Evolutionary conservation across 257 asterid genomes (phyloP).

Genomic region (Solanum ahanhuiri): DNA sequence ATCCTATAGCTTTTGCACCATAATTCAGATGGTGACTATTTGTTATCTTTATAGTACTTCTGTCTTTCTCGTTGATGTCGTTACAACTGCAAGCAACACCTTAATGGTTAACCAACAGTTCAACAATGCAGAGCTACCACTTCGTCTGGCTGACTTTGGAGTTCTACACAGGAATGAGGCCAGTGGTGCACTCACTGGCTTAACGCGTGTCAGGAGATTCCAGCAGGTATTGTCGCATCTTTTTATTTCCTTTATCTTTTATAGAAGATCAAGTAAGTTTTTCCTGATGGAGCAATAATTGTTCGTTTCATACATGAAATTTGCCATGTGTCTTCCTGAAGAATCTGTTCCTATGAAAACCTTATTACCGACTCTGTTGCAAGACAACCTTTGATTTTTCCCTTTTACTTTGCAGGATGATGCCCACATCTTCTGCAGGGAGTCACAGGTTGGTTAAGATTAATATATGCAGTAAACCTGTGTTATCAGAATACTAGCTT

Average conservation of each 20-base stretch:
- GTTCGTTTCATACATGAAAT: background rate
- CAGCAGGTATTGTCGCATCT: constrained; percentile 62
- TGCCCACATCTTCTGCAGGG: constrained; percentile 98
- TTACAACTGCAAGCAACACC: background rate
- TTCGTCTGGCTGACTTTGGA: constrained; percentile 96
- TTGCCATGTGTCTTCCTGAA: background rate
- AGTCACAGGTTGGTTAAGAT: constrained; percentile 61
- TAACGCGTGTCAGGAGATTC: constrained; percentile 96
- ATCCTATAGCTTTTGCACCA: background rate
- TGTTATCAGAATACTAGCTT: background rate
- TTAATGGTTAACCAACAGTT: background rate
- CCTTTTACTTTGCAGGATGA: constrained; percentile 67
- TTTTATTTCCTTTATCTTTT: background rate
- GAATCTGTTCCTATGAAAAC: background rate
- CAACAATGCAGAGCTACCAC: constrained; percentile 71
- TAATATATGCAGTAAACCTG: constrained; percentile 1
- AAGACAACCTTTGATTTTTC: constrained; percentile 5
- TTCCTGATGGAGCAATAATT: background rate
- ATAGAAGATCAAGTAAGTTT: background rate
- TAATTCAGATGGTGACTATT: background rate
- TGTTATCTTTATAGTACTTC: background rate
- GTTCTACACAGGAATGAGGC: constrained; percentile 96
- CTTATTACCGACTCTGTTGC: background rate
- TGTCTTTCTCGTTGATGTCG: background rate
- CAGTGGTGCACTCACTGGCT: constrained; percentile 97